Percentiles rank a stretch among this genome's conserved stretches.
phyloP scores from a whole-genome alignment of 192 early-diverging fungal genomes.

The Linnemannia elongata region DNA sequence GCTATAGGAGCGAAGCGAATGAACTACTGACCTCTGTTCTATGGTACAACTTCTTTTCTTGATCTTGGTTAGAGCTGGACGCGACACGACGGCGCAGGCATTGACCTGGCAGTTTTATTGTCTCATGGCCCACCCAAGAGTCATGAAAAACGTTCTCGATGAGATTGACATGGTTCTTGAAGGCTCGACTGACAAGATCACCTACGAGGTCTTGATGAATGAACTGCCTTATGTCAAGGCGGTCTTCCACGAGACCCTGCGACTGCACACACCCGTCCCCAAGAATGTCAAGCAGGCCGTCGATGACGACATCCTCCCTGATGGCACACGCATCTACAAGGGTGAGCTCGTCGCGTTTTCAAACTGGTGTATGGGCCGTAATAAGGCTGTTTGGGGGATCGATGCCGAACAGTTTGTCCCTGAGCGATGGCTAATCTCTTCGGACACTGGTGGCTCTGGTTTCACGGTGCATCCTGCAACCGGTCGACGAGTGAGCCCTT shows the following conservation, averaged over 20 bases:
- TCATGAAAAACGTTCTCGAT: conserved; percentile 49
- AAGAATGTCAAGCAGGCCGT: conserved; percentile 65
- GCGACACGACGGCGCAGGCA: conserved; percentile 70
- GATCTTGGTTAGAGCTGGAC: conserved; percentile 48
- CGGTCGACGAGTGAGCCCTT: background rate
- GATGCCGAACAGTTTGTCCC: conserved; percentile 68
- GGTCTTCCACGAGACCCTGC: conserved; percentile 67
- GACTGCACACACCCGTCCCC: conserved; percentile 77
- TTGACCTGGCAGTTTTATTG: conserved; percentile 68
- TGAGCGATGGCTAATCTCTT: conserved; percentile 64
- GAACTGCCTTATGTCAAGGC: conserved; percentile 42
- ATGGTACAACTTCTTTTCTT: background rate
- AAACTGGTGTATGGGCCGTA: conserved; percentile 69
- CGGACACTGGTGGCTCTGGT: background rate
- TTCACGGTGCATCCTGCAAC: background rate
- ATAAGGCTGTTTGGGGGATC: conserved; percentile 60
- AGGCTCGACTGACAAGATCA: conserved; percentile 23
- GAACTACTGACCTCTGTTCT: background rate
- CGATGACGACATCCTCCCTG: conserved; percentile 72
- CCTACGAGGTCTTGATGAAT: conserved; percentile 37
- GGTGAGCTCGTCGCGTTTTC: conserved; percentile 64
- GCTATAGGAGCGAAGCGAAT: background rate
- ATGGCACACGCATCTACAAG: conserved; percentile 68
- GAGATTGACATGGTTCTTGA: conserved; percentile 51
- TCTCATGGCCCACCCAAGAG: conserved; percentile 59